Base-by-base conservation (phyloP, 176 grass and related monocot genomes). In the Zoysia pacifica region DNA sequence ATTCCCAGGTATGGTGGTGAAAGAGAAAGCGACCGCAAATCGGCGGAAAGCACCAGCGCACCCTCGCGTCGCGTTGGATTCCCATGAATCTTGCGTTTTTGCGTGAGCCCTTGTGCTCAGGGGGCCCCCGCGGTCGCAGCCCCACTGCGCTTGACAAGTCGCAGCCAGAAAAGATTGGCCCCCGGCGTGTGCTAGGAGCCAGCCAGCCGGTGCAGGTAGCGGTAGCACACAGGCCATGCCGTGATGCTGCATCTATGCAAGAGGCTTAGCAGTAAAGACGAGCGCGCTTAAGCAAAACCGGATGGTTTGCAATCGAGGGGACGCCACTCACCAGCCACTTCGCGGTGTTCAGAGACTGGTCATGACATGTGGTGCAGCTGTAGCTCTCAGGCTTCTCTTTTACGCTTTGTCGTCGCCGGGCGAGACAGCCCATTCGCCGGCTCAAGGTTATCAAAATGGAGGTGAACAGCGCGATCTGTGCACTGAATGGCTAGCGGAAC, bases 1-100 rank as follows among this genome's bases (percentile, higher is more conserved):
- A 28, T 28, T 10, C 47, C 2, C 47, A 74, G 67, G 67, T 6
- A 11, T 1, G 40, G 64, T n/a, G 41, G 68, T 9, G 62, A 81
- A 67, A 80, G 69, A 3, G 73, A 77, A 82, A 81, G 87, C 83
- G 48, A 81, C 55, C 11, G 65, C 81, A 16, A 68, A 13, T 43
- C 58, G 58, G 5, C 58, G 58, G 18, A 40, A 66, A n/a, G 71
- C 62, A 61, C 47, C 20, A 48, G 5, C 43, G 44, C 48, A 45
- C 16, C 7, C 20, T 47, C 2, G 69, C 36, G 75, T 78, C 78
- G 87, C 72, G 87, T 78, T 89, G 87, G 87, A 89, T 89, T 85
- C 76, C 77, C 87, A 86, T 78, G 87, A 86, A 89, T 89, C 87
- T 73, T 0, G 28, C 28, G 28, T 28, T 28, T 0, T 28, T 86